These are phyloP conservation scores for Ceratocystis colombiana DNA, from an alignment of 2,329 filamentous ascomycete genomes.

Conservation along the genomic window DNA sequence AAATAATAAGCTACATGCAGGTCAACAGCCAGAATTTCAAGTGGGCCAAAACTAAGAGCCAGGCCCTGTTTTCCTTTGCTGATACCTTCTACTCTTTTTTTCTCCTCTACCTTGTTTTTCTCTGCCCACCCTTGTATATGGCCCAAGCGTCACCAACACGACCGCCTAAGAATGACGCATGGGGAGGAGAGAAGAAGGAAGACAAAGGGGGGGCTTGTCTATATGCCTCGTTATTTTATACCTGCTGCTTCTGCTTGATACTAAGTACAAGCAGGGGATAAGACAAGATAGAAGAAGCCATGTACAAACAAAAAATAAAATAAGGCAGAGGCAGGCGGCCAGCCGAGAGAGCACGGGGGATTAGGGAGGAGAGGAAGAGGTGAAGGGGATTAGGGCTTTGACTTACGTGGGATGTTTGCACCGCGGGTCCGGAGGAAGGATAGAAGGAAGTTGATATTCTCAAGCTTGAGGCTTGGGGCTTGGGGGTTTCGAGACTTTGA, in stretches of 20 bases:
- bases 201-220: slow-evolving; percentile 5
- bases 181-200: background rate
- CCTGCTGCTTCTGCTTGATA: background rate
- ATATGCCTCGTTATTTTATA: background rate
- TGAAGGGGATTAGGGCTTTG: background rate
- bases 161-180: background rate
- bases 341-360: background rate
- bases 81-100: no score
- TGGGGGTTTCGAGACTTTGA: no score
- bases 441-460: slow-evolving; percentile 9
- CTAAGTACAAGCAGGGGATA: background rate
- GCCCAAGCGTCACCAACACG: slow-evolving; percentile 8
- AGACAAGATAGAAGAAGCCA: background rate
- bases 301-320: background rate
- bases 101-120: background rate
- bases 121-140: background rate
- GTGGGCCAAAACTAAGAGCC: background rate
- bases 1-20: background rate
- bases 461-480: background rate
- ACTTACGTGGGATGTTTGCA: background rate
- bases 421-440: slow-evolving; percentile 2
- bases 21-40: background rate
- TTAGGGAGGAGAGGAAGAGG: background rate
- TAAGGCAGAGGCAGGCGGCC: background rate
- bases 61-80: background rate